Evolutionary conservation across 1,139 yeast genomes (phyloP).

Genomic region (Pichia cactophila): DNA sequence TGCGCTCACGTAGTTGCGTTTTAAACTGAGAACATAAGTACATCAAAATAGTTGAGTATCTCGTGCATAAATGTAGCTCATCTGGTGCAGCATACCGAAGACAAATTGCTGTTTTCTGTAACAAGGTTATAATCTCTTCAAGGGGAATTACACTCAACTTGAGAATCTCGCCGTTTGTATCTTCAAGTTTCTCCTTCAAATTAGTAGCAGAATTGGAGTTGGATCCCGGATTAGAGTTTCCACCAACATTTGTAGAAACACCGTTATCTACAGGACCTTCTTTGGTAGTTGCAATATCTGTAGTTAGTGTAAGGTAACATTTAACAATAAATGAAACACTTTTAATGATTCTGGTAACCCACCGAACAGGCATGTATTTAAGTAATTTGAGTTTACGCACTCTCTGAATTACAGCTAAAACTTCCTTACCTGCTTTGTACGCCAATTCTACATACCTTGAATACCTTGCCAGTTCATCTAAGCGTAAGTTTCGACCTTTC

Average conservation of each 20-base stretch:
- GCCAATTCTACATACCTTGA: conserved; percentile 79
- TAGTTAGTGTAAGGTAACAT: conserved; percentile 64
- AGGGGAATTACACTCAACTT: conserved; percentile 59
- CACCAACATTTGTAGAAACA: conserved; percentile 14
- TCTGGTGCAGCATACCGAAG: conserved; percentile 83
- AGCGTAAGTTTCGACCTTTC: conserved; percentile 33
- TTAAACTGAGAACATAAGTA: conserved; percentile 74
- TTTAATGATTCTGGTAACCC: conserved; percentile 84
- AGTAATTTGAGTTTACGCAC: conserved; percentile 59
- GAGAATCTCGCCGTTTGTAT: conserved; percentile 35
- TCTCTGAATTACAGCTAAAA: conserved; percentile 63
- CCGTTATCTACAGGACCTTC: neutral
- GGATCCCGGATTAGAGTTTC: neutral
- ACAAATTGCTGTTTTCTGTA: conserved; percentile 68
- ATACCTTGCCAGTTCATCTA: conserved; percentile 66
- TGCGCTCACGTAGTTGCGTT: conserved; percentile 22
- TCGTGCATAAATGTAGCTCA: conserved; percentile 72
- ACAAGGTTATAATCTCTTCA: conserved; percentile 60
- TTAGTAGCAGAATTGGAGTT: neutral
- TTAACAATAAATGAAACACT: conserved; percentile 88
- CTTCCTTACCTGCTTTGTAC: conserved; percentile 75
- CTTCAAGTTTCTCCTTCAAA: conserved; percentile 1
- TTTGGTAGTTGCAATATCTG: conserved; percentile 25
- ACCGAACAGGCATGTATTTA: conserved; percentile 79
- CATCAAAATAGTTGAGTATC: conserved; percentile 76